Evolutionary conservation across 306 rosid genomes (phyloP), one percentile per base, ranked within the genome.

Genomic region (Cicer chorassanicum): DNA sequence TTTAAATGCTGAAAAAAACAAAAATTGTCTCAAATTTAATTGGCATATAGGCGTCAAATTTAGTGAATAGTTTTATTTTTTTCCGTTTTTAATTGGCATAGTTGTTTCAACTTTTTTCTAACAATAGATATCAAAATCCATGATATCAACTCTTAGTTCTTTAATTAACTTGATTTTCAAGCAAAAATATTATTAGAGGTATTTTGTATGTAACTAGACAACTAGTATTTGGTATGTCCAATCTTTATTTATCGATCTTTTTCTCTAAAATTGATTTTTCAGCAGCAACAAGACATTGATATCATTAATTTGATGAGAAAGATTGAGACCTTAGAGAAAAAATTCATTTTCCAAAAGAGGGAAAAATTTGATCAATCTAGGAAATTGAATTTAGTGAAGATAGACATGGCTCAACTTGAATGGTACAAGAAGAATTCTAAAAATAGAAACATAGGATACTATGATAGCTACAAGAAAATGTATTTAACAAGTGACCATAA

Each of bases 391-490:
- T 9, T 6, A 0, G 0, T 57, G 13, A 93, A 93, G 74, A 65
- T 38, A 73, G 2, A 10, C 1, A 88, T 91, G 96, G 87, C 87
- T n/a, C 0, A 55, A 1, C 45, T 93, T 9, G 98, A 89, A 81
- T 85, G 86, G 93, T 93, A 90, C 83, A 90, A 89, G 80, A 84
- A 73, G 48, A 2, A 1, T 0, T 68, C 77, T 0, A 85, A 89
- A 45, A 51, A 2, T 0, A 0, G 0, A 0, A 13, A 44, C 0
- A 14, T 24, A 40, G 97, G 90, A 18, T 91, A 91, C 81, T 88
- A 90, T 44, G 98, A 91, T 75, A 48, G 75, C 51, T 89, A 70
- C 88, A 91, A 81, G 73, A 81, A 38, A 0, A 36, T 2, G 38
- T 0, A 0, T 5, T 2, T 0, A 4, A 1, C 1, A 7, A 0